phyloP scores from a whole-genome alignment of 345 rosid species.

The Mercurialis annua region DNA sequence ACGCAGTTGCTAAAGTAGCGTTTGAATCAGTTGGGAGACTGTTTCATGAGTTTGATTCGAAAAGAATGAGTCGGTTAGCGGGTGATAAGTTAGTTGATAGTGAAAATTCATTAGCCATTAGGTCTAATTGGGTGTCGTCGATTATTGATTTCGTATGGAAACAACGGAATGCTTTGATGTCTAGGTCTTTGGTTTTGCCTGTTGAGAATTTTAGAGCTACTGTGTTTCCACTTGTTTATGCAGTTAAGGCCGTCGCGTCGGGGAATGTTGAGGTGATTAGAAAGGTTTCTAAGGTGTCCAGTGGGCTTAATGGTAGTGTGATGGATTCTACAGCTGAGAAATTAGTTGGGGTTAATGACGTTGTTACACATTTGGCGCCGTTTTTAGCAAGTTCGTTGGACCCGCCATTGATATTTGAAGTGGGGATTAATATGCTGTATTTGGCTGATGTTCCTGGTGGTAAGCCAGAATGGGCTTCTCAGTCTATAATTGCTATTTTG shows the following conservation, averaged over 20 bases:
- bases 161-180: slow-evolving; percentile 70
- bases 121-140: slow-evolving; percentile 90
- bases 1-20: slow-evolving; percentile 86
- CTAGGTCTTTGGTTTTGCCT: slow-evolving; percentile 78
- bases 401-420: slow-evolving; percentile 91
- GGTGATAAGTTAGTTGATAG: slow-evolving; percentile 96
- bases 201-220: slow-evolving; percentile 86
- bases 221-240: slow-evolving; percentile 80
- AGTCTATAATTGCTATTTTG: slow-evolving; percentile 84
- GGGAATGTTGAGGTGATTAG: slow-evolving; percentile 73
- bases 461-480: slow-evolving; percentile 98
- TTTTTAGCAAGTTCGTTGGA: slow-evolving; percentile 91
- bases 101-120: slow-evolving; percentile 82
- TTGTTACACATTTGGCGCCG: slow-evolving; percentile 84
- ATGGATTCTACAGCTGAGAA: slow-evolving; percentile 82
- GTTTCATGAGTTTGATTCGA: slow-evolving; percentile 86
- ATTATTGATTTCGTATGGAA: slow-evolving; percentile 84
- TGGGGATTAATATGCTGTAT: slow-evolving; percentile 89
- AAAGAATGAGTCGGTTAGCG: slow-evolving; percentile 89
- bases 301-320: slow-evolving; percentile 34
- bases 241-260: slow-evolving; percentile 86
- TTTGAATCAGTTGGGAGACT: slow-evolving; percentile 89
- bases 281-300: slow-evolving; percentile 57
- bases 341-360: slow-evolving; percentile 78
- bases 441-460: slow-evolving; percentile 98